Evolutionary conservation across 805 yeast genomes (phyloP).

Genomic region (Candida sanyiensis): DNA sequence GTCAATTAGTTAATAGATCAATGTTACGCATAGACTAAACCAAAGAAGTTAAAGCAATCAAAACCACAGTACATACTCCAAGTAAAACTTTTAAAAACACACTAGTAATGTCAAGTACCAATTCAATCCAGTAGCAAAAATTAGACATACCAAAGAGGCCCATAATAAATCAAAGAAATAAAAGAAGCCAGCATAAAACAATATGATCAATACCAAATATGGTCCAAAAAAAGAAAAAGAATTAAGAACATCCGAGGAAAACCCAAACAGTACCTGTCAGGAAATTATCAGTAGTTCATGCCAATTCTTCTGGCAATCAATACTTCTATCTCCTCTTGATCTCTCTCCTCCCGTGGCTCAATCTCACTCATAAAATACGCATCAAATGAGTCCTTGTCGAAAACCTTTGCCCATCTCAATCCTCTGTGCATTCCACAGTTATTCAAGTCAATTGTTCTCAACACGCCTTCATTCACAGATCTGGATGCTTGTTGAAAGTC

Average conservation of each 20-base stretch:
- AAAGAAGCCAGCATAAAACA: too few relatives aligned
- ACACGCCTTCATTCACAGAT: slow-evolving; percentile 13
- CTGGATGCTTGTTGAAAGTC: slow-evolving; percentile 23
- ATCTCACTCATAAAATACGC: slow-evolving; percentile 16
- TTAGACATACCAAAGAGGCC: too few relatives aligned
- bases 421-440: slow-evolving; percentile 46
- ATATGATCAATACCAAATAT: background rate
- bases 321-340: slow-evolving; percentile 6
- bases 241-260: too few relatives aligned
- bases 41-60: too few relatives aligned
- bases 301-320: slow-evolving; percentile 19
- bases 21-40: background rate
- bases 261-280: too few relatives aligned
- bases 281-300: slow-evolving; percentile 24
- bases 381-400: slow-evolving; percentile 13
- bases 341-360: slow-evolving; percentile 12
- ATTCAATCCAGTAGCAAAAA: background rate
- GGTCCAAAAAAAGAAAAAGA: too few relatives aligned
- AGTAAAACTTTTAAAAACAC: too few relatives aligned
- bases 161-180: too few relatives aligned
- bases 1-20: background rate
- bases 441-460: slow-evolving; percentile 33
- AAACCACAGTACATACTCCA: background rate
- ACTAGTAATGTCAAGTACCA: too few relatives aligned
- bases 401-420: slow-evolving; percentile 39